These are phyloP conservation scores for Aspergillus cejpii DNA, from an alignment of 2,329 filamentous ascomycete genomes.

Conservation along the genomic window DNA sequence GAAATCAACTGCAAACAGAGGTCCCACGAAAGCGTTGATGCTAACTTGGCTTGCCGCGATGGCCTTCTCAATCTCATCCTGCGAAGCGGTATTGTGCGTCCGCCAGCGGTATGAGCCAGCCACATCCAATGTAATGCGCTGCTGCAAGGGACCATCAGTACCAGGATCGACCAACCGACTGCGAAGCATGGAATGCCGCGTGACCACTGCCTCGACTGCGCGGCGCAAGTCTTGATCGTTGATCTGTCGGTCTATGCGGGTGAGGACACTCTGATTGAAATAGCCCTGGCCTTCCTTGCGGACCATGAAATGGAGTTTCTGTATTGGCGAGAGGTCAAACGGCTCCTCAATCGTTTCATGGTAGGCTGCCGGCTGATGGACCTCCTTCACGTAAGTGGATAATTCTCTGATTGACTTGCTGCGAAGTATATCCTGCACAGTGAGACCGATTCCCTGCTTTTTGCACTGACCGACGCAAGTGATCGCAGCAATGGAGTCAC, in stretches of 20 bases:
- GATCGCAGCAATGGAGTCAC: conserved; percentile 48
- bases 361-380: conserved; percentile 30
- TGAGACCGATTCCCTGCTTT: conserved; percentile 41
- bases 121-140: conserved; percentile 28
- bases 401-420: conserved; percentile 42
- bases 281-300: conserved; percentile 31
- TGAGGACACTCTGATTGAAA: conserved; percentile 37
- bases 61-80: conserved; percentile 19
- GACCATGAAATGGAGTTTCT: conserved; percentile 34
- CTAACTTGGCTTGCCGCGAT: conserved; percentile 28
- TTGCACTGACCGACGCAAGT: conserved; percentile 45
- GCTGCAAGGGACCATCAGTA: conserved; percentile 16
- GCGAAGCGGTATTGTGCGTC: conserved; percentile 14
- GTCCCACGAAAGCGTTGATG: conserved; percentile 34
- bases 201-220: conserved; percentile 29
- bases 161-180: conserved; percentile 26
- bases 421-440: conserved; percentile 45
- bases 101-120: conserved; percentile 26
- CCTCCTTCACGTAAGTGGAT: conserved; percentile 26
- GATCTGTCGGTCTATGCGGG: conserved; percentile 25
- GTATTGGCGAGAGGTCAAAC: conserved; percentile 35
- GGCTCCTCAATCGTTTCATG: conserved; percentile 27
- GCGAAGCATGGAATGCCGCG: conserved; percentile 36
- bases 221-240: conserved; percentile 18
- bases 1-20: conserved; percentile 40